Evolutionary conservation across 225 moss, liverwort and hornwort species (phyloP).

Genomic region (Pseudoscleropodium purum): DNA sequence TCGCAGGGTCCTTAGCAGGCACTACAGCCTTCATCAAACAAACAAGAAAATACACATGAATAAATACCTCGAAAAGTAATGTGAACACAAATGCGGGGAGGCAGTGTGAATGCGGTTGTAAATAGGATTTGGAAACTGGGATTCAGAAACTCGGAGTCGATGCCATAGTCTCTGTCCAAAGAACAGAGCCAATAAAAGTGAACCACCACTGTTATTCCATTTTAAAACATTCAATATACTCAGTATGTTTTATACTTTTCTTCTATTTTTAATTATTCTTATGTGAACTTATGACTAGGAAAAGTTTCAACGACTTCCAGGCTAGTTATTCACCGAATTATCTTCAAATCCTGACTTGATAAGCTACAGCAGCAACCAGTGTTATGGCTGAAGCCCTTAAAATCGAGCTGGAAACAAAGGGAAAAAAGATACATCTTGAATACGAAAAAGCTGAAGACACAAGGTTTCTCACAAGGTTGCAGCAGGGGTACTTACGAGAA

Average conservation of each 20-base stretch:
- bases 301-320: not conserved
- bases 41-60: not conserved
- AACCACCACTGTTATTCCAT: not conserved
- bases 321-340: not conserved
- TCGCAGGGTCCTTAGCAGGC: conserved; percentile 27
- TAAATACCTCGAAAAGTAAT: not conserved
- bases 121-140: too few species aligned
- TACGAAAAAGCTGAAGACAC: not conserved
- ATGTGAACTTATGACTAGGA: not conserved
- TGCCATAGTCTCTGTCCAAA: too few species aligned
- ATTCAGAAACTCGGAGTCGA: too few species aligned
- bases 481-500: conserved; percentile 25
- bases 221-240: not conserved
- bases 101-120: too few species aligned
- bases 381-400: not conserved
- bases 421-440: not conserved
- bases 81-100: not conserved
- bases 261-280: not conserved
- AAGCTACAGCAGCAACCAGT: not conserved
- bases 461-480: not conserved
- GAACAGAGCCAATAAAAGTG: not conserved
- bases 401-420: not conserved
- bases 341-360: not conserved
- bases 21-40: conserved; percentile 30
- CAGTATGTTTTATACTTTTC: not conserved